phyloP scores from a whole-genome alignment of 1,284 basidiomycete species.

The Melanopsichium pennsylvanicum region DNA sequence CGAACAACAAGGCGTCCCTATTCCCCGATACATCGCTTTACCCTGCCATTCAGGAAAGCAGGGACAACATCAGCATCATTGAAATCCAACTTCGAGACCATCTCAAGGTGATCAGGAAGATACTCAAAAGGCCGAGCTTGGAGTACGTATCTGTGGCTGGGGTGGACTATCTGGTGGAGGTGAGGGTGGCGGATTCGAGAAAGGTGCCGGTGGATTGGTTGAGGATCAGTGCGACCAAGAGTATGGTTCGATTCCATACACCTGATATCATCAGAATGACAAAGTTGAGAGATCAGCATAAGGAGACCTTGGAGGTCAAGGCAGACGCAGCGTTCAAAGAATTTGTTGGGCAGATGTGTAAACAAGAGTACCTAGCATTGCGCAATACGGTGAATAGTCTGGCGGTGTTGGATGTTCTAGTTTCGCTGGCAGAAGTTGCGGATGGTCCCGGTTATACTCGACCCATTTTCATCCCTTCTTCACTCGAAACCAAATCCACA shows the following conservation, averaged over 20 bases:
- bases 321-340: slow-evolving; percentile 43
- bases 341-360: slow-evolving; percentile 45
- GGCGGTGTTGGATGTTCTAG: slow-evolving; percentile 53
- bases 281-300: slow-evolving; percentile 78
- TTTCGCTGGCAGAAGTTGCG: slow-evolving; percentile 46
- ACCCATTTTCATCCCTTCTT: slow-evolving; percentile 16
- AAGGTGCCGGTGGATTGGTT: slow-evolving; percentile 82
- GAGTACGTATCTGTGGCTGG: slow-evolving; percentile 74
- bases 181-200: slow-evolving; percentile 77
- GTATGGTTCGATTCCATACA: slow-evolving; percentile 79
- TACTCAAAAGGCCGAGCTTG: slow-evolving; percentile 78
- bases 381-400: slow-evolving; percentile 47
- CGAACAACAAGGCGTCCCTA: slow-evolving; percentile 76
- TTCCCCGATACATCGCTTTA: slow-evolving; percentile 79
- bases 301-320: slow-evolving; percentile 76
- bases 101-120: slow-evolving; percentile 75
- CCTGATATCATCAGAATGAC: slow-evolving; percentile 76
- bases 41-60: slow-evolving; percentile 73
- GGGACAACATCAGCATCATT: slow-evolving; percentile 71
- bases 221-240: slow-evolving; percentile 79
- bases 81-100: slow-evolving; percentile 80
- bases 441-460: slow-evolving; percentile 40
- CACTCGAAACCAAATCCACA: no score
- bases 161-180: slow-evolving; percentile 66
- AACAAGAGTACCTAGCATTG: slow-evolving; percentile 41